Evolutionary conservation across 495 filamentous ascomycete genomes (phyloP).

Genomic region (Rhizodiscina lignyota): DNA sequence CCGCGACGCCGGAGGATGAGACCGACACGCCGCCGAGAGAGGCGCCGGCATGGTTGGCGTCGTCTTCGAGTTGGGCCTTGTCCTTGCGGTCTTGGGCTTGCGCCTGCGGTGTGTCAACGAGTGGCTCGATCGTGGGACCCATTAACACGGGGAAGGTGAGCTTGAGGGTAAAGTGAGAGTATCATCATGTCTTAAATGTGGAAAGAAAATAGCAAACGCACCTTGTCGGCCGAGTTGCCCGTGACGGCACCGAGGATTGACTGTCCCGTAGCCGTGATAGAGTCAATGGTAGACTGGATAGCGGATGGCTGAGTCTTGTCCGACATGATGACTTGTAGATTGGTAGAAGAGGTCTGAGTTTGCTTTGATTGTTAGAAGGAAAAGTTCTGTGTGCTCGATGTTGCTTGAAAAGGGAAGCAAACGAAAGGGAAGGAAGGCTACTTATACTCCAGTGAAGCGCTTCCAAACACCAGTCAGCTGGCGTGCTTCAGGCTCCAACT

Average conservation of each 20-base stretch:
- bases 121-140: neutral
- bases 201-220: no score
- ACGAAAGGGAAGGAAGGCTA: no score
- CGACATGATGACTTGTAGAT: constrained; percentile 33
- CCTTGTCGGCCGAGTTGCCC: constrained; percentile 55
- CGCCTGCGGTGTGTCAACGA: constrained; percentile 5
- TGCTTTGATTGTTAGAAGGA: no score
- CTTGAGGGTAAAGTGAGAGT: neutral
- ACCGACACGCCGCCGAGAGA: constrained; percentile 55
- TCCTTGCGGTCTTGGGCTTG: constrained; percentile 16
- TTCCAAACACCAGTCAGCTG: no score
- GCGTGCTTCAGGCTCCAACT: no score
- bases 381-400: no score
- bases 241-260: constrained; percentile 53
- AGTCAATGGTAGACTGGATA: constrained; percentile 65
- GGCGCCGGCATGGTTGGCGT: constrained; percentile 53
- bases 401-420: no score
- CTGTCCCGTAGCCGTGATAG: constrained; percentile 57
- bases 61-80: constrained; percentile 43
- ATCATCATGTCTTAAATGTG: neutral
- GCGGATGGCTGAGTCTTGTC: constrained; percentile 51
- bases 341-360: no score
- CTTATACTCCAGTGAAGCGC: no score
- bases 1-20: constrained; percentile 50
- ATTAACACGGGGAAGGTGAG: neutral